phyloP scores from a whole-genome alignment of 805 yeast species.

The Dipodascopsis tothii region DNA sequence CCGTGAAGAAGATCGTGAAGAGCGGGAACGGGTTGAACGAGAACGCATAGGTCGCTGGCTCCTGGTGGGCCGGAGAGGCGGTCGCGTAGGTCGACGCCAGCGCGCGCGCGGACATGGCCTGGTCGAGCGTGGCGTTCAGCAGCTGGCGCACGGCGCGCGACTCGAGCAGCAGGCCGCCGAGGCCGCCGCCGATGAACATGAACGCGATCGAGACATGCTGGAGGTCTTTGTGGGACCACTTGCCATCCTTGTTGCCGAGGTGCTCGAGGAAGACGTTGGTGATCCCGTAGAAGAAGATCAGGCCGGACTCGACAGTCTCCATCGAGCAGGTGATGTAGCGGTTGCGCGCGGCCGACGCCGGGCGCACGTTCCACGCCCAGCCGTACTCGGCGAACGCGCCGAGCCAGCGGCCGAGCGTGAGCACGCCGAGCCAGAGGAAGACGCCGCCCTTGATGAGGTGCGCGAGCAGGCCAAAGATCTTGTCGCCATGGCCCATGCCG shows the following conservation, averaged over 20 bases:
- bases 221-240: conserved; percentile 81
- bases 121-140: conserved; percentile 20
- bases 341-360: conserved; percentile 29
- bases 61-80: conserved; percentile 9
- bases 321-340: conserved; percentile 48
- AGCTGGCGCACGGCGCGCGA: conserved; percentile 31
- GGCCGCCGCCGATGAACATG: conserved; percentile 84
- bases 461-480: conserved; percentile 76
- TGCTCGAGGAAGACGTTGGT: conserved; percentile 90
- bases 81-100: background rate
- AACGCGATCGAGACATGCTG: conserved; percentile 90
- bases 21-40: conserved; percentile 94
- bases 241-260: conserved; percentile 67
- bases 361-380: conserved; percentile 76
- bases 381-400: conserved; percentile 73
- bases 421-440: conserved; percentile 64
- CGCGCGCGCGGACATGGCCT: conserved; percentile 5
- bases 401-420: conserved; percentile 78
- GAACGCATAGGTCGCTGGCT: conserved; percentile 33
- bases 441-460: conserved; percentile 96
- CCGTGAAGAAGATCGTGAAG: conserved; percentile 92
- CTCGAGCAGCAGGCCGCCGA: conserved; percentile 83
- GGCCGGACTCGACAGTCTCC: conserved; percentile 74
- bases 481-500: conserved; percentile 57
- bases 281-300: conserved; percentile 79